phyloP scores from a whole-genome alignment of 148 eudicot species.

The Rhododendron henanense region DNA sequence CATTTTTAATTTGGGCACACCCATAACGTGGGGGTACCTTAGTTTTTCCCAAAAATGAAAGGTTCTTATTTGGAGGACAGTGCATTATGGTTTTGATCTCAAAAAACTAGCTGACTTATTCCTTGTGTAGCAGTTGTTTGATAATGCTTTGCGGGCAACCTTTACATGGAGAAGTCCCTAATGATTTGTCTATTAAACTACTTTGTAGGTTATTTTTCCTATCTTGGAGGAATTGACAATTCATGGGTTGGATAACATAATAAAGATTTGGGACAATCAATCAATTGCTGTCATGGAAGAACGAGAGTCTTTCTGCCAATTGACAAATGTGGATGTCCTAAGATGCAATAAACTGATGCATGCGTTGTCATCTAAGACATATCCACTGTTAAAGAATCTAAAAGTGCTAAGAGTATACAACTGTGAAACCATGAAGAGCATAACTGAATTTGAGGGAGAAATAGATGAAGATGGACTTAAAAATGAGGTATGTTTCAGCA shows the following conservation, averaged over 20 bases:
- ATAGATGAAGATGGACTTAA: too few relatives aligned
- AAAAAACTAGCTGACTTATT: too few relatives aligned
- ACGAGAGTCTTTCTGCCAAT: neutral
- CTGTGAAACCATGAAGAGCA: too few relatives aligned
- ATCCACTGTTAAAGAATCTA: neutral
- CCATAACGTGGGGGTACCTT: too few relatives aligned
- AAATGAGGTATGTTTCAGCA: too few relatives aligned
- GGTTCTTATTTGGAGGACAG: too few relatives aligned
- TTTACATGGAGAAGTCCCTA: neutral
- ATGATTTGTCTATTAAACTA: neutral
- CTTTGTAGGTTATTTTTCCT: neutral
- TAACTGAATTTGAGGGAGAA: too few relatives aligned
- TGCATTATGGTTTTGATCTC: too few relatives aligned
- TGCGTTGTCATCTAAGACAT: neutral
- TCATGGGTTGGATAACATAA: neutral
- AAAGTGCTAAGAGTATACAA: rapidly evolving
- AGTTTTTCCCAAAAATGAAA: too few relatives aligned
- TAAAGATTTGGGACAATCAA: neutral
- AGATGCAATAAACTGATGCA: neutral
- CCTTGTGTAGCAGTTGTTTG: too few relatives aligned
- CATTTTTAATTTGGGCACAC: too few relatives aligned
- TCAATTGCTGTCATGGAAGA: neutral
- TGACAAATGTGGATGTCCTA: rapidly evolving
- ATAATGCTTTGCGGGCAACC: too few relatives aligned
- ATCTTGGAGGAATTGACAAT: neutral